Percentiles rank a stretch among this genome's conserved stretches.
phyloP scores from a whole-genome alignment of 2,329 filamentous ascomycete genomes.

The Botrytis byssoidea region DNA sequence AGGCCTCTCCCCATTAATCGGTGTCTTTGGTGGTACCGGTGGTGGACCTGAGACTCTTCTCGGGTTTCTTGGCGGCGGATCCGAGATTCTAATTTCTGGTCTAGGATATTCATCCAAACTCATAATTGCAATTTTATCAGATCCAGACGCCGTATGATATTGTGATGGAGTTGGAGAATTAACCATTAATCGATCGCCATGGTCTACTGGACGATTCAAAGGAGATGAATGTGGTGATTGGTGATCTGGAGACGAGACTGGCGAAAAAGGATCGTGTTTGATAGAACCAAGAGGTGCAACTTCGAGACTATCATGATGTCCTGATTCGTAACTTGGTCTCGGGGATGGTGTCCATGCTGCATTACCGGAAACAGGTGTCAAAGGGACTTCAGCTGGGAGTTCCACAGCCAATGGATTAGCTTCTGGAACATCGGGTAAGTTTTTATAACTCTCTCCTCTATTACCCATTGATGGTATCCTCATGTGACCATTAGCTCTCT shows the following conservation, averaged over 20 bases:
- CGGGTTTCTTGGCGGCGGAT: conserved; percentile 10
- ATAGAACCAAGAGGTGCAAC: conserved; percentile 23
- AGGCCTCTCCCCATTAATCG: conserved; percentile 53
- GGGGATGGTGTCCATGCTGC: conserved; percentile 29
- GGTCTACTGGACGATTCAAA: conserved; percentile 27
- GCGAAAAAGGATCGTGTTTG: conserved; percentile 42
- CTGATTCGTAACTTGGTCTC: conserved; percentile 39
- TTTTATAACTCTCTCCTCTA: conserved; percentile 23
- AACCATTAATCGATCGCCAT: conserved; percentile 56
- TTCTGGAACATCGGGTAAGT: conserved; percentile 40
- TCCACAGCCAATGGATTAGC: conserved; percentile 48
- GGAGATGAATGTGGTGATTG: conserved; percentile 22
- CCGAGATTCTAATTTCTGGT: conserved; percentile 28
- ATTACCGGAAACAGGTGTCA: conserved; percentile 21
- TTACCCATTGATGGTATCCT: conserved; percentile 13
- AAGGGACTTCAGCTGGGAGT: conserved; percentile 51
- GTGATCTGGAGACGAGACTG: conserved; percentile 29
- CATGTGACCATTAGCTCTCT: conserved; percentile 28
- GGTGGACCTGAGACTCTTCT: conserved; percentile 54
- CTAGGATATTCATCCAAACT: conserved; percentile 58
- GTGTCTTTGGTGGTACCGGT: conserved; percentile 75
- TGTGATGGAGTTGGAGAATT: conserved; percentile 57
- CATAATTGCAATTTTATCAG: conserved; percentile 67
- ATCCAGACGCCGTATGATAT: conserved; percentile 56
- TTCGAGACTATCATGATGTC: conserved; percentile 34